Conservation (phyloP, 805 yeast species). For the Citeromyces nyonsensis region DNA sequence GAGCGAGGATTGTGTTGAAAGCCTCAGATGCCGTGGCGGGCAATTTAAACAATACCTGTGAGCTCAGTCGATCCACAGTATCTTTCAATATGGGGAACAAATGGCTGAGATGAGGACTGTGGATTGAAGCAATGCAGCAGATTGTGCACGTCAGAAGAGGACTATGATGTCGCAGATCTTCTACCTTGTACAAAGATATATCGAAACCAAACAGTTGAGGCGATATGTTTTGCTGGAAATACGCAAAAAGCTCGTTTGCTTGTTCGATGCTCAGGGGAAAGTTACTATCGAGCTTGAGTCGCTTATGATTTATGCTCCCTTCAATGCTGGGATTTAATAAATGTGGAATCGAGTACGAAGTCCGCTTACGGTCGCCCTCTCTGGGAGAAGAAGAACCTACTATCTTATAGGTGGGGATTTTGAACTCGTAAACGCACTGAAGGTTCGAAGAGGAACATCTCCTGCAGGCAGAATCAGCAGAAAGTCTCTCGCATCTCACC, state of each 20-base stretch:
- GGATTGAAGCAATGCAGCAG: conserved; percentile 46
- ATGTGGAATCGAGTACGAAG: not conserved
- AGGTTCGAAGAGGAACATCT: conserved; percentile 36
- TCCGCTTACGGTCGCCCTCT: not conserved
- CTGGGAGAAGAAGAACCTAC: conserved; percentile 8
- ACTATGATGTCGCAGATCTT: conserved; percentile 33
- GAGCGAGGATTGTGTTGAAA: conserved; percentile 44
- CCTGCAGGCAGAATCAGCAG: conserved; percentile 31
- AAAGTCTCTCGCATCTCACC: conserved; percentile 34
- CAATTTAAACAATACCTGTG: conserved; percentile 16
- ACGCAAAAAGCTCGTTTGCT: conserved; percentile 31
- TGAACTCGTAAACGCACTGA: conserved; percentile 41
- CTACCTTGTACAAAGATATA: conserved; percentile 30
- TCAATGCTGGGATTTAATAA: not conserved
- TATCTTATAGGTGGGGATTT: conserved; percentile 26
- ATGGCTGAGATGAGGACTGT: conserved; percentile 24
- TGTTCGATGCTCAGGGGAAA: conserved; percentile 4
- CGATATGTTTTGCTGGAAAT: conserved; percentile 37
- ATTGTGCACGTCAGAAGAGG: conserved; percentile 46
- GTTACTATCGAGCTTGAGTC: conserved; percentile 8
- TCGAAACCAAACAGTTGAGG: conserved; percentile 57
- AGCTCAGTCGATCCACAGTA: conserved; percentile 13
- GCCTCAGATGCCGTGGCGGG: conserved; percentile 28
- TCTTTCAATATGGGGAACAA: conserved; percentile 12
- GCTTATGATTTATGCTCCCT: conserved; percentile 1